phyloP scores from a whole-genome alignment of 805 yeast genomes.

The Saccharomycopsis sp. region DNA sequence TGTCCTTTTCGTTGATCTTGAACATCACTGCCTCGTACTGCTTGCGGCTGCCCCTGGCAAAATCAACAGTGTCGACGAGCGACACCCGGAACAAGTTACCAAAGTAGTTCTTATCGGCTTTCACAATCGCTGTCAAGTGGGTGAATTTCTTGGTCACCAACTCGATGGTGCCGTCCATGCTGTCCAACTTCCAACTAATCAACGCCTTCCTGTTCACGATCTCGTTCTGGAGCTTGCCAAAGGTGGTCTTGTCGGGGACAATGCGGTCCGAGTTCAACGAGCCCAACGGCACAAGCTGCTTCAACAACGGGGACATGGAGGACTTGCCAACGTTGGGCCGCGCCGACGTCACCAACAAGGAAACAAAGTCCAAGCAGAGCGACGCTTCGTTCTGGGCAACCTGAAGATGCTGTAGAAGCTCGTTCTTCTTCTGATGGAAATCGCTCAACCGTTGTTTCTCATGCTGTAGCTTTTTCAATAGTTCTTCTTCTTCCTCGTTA shows the following conservation, averaged over 20 bases:
- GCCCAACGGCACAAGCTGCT: slow-evolving; percentile 65
- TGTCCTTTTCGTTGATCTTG: slow-evolving; percentile 42
- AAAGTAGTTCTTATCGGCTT: slow-evolving; percentile 65
- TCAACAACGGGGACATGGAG: slow-evolving; percentile 80
- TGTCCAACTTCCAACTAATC: slow-evolving; percentile 79
- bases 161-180: slow-evolving; percentile 47
- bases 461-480: slow-evolving; percentile 12
- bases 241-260: not conserved
- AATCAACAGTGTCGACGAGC: not conserved
- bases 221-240: not conserved
- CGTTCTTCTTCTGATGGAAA: slow-evolving; percentile 43
- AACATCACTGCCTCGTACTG: slow-evolving; percentile 52
- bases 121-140: slow-evolving; percentile 44
- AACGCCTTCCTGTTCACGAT: slow-evolving; percentile 35
- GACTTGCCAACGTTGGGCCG: slow-evolving; percentile 81
- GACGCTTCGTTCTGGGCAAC: slow-evolving; percentile 85
- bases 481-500: slow-evolving; percentile 14
- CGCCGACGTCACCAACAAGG: slow-evolving; percentile 67
- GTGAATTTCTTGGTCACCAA: slow-evolving; percentile 43
- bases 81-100: slow-evolving; percentile 35
- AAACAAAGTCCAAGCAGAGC: slow-evolving; percentile 76
- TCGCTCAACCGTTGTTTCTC: slow-evolving; percentile 24
- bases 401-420: slow-evolving; percentile 43
- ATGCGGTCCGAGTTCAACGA: slow-evolving; percentile 47
- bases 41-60: slow-evolving; percentile 23